phyloP scores from a whole-genome alignment of 305 asterid genomes.

The Fraxinus ornus region DNA sequence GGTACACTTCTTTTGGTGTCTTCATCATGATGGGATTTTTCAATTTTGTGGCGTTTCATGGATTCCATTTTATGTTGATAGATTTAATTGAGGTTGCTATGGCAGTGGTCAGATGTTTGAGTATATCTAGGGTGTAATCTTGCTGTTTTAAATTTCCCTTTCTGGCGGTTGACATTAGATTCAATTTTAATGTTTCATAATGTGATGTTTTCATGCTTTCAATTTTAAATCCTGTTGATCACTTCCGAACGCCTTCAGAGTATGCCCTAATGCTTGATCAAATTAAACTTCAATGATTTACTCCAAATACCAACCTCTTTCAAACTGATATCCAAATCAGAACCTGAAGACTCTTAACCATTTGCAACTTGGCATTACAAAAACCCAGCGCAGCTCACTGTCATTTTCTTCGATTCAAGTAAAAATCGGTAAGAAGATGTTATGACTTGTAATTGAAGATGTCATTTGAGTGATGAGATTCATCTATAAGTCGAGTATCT shows the following conservation, averaged over 20 bases:
- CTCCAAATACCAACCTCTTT: neutral
- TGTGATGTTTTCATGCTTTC: neutral
- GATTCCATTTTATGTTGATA: neutral
- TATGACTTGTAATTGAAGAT: neutral
- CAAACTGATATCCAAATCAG: neutral
- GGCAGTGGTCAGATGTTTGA: neutral
- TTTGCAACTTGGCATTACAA: neutral
- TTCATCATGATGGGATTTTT: neutral
- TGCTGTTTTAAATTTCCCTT: neutral
- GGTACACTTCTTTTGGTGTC: conserved; percentile 34
- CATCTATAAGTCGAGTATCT: neutral
- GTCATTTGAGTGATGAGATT: neutral
- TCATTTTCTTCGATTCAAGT: neutral
- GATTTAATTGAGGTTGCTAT: neutral
- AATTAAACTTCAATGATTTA: neutral
- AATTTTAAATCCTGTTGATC: neutral
- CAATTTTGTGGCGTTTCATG: neutral
- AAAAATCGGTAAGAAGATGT: neutral
- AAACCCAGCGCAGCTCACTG: neutral
- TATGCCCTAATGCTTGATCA: neutral
- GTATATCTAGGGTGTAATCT: neutral
- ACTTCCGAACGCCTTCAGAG: neutral
- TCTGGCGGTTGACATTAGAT: neutral
- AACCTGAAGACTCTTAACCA: neutral
- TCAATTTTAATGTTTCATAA: neutral